phyloP scores from a whole-genome alignment of 495 filamentous ascomycete species.

The Annulohypoxylon bovei region DNA sequence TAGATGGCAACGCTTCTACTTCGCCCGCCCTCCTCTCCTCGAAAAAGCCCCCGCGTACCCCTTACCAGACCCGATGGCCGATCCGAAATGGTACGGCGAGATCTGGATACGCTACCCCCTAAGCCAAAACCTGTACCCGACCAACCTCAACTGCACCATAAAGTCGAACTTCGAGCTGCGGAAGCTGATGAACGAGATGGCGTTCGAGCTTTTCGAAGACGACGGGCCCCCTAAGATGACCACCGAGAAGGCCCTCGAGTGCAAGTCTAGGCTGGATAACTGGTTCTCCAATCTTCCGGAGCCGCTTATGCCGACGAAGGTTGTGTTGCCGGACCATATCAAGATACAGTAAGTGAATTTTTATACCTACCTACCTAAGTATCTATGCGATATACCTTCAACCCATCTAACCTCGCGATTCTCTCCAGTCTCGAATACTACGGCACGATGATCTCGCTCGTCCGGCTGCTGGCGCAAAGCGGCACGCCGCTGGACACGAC shows the following conservation, averaged over 20 bases:
- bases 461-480: constrained; percentile 22
- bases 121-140: constrained; percentile 36
- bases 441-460: constrained; percentile 30
- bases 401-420: background rate
- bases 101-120: constrained; percentile 50
- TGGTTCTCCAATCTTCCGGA: constrained; percentile 50
- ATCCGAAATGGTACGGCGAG: constrained; percentile 52
- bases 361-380: background rate
- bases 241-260: constrained; percentile 38
- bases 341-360: constrained; percentile 43
- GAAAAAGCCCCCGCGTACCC: constrained; percentile 39
- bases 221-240: constrained; percentile 24
- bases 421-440: constrained; percentile 37
- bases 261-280: constrained; percentile 41
- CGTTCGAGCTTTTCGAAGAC: constrained; percentile 27
- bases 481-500: constrained; percentile 1
- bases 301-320: constrained; percentile 45
- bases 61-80: constrained; percentile 45
- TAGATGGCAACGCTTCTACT: constrained; percentile 48
- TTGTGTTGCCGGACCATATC: constrained; percentile 51
- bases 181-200: constrained; percentile 47
- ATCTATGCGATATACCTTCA: too few species aligned
- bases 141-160: constrained; percentile 40
- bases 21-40: constrained; percentile 41
- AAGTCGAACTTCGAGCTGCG: constrained; percentile 51